Base-by-base conservation (phyloP, 2,329 filamentous ascomycete species). In the Zarea fungicola region DNA sequence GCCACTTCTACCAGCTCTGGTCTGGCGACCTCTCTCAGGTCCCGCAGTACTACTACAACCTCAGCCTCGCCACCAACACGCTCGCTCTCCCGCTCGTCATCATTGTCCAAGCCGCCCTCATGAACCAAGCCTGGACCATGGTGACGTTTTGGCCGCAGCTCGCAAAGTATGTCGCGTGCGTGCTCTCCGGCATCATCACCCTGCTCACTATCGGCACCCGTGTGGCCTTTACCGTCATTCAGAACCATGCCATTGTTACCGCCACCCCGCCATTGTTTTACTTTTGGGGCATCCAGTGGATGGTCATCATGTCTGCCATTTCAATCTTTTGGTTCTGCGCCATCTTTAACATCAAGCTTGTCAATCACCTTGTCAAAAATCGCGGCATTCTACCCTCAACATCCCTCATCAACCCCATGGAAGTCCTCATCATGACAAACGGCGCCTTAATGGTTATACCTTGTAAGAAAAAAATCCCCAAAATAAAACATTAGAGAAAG, bases 1-100 rank as follows among this genome's bases (percentile, higher is more conserved):
- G 75, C 56, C 71, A 82, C 45, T 76, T 83, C 49, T 90, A 89
- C 63, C 66, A 75, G 19, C 66, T 74, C 54, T 78, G 82, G 60
- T 64, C 77, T 3, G 62, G 59, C 4, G 84, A 89, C 65, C 76
- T 68, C 51, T 69, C 68, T 3, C 60, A 61, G 3, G 71, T 88
- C 16, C 65, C 71, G 0, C 31, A 25, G 1, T 36, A 22, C 23
- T 69, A 72, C 54, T 70, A 64, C 52, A 50, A 58, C 37, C 56
- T 58, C 40, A 71, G 65, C 52, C 62, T 71, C 4, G 65, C 65
- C 0, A 68, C 66, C 7, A 74, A 69, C 18, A 63, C 65, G 18
- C 60, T 76, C 46, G 68, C 68, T 5, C 56, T 76, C 25, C 60
- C 75, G 3, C 65, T 78, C 42, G 63, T 73, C 39, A 56, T 75